phyloP scores from a whole-genome alignment of 2,329 filamentous ascomycete species.

The Colletotrichum sp. region DNA sequence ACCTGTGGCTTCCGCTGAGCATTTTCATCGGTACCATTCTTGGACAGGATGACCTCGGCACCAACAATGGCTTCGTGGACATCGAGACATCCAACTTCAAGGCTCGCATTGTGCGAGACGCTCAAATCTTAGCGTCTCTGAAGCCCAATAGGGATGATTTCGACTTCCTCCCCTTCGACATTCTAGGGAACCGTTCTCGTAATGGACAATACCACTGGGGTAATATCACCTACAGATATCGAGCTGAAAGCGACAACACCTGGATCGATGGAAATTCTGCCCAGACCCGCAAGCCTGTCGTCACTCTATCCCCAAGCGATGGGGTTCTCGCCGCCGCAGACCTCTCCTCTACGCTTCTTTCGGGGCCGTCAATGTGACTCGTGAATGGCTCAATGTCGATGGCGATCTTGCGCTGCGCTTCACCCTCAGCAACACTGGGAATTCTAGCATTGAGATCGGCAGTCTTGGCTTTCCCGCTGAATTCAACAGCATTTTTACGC shows the following conservation, averaged over 20 bases:
- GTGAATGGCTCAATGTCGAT: constrained; percentile 53
- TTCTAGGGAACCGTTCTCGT: constrained; percentile 45
- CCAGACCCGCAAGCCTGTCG: constrained; percentile 38
- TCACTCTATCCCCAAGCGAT: constrained; percentile 23
- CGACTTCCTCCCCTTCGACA: constrained; percentile 60
- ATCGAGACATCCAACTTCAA: background rate
- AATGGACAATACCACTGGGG: constrained; percentile 63
- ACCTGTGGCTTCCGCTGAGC: background rate
- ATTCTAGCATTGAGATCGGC: constrained; percentile 52
- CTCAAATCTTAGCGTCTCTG: constrained; percentile 54
- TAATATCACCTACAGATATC: constrained; percentile 61
- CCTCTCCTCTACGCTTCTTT: constrained; percentile 44
- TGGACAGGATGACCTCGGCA: background rate
- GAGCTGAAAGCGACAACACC: constrained; percentile 33
- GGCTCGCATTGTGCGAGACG: constrained; percentile 19
- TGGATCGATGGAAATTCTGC: constrained; percentile 57
- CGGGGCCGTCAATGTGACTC: constrained; percentile 48
- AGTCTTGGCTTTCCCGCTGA: constrained; percentile 62
- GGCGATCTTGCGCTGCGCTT: constrained; percentile 57
- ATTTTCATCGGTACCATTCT: background rate
- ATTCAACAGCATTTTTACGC: constrained; percentile 67
- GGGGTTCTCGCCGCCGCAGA: constrained; percentile 40
- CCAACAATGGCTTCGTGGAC: background rate
- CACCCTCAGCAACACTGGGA: constrained; percentile 50
- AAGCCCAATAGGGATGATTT: constrained; percentile 40